A percentile compares a stretch with the other conserved stretches of the same genome.
Conservation (phyloP, 129 eudicot genomes). For the Centaurea solstitialis region DNA sequence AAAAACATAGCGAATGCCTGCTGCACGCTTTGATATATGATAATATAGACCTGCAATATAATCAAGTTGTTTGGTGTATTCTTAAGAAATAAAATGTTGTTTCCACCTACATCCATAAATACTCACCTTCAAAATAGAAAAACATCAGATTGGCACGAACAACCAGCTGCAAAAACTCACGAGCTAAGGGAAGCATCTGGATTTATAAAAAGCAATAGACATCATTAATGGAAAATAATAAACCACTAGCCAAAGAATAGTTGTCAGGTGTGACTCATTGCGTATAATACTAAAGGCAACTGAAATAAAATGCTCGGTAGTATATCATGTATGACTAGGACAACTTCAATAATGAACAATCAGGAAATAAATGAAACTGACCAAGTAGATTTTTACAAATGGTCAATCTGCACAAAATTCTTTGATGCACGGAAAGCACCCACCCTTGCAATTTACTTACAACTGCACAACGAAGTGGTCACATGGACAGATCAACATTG, state of each 20-base stretch:
- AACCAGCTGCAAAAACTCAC: conserved; percentile 77
- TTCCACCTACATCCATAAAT: conserved; percentile 5
- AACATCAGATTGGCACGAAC: conserved; percentile 96
- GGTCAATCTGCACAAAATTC: neutral
- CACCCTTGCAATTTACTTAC: neutral
- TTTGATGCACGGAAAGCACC: neutral
- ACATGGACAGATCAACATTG: neutral
- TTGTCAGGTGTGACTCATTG: neutral
- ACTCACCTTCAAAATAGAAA: conserved; percentile 91
- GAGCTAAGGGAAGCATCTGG: conserved; percentile 89
- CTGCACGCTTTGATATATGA: conserved; percentile 95
- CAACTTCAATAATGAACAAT: neutral
- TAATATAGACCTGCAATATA: conserved; percentile 73
- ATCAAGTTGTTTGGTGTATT: conserved; percentile 7
- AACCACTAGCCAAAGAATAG: neutral
- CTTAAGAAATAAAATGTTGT: neutral
- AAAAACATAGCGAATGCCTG: conserved; percentile 95
- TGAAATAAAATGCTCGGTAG: neutral
- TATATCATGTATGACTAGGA: neutral
- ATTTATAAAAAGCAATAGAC: conserved; percentile 3
- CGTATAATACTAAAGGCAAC: neutral
- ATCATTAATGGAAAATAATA: neutral
- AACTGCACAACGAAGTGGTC: neutral
- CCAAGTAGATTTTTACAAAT: conserved; percentile 1
- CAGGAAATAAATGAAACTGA: neutral